Conservation (phyloP, 208 protist genomes). For the Leishmania major region DNA sequence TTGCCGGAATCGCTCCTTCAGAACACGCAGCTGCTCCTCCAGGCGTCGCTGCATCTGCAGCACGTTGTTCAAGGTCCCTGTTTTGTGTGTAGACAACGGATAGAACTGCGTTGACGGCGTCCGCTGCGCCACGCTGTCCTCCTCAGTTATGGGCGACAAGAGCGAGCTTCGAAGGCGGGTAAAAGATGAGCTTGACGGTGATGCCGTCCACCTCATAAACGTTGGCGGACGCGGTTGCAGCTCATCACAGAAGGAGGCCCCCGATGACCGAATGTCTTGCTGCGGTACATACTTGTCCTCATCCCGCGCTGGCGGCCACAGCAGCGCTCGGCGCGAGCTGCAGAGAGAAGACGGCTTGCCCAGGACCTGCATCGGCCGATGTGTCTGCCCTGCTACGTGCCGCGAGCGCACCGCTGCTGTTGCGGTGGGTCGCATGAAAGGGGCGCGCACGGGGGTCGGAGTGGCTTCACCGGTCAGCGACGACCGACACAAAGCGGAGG, state of each 20-base stretch:
- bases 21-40: constrained; percentile 17
- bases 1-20: constrained; percentile 25
- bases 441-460: background rate
- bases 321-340: background rate
- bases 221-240: background rate
- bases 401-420: background rate
- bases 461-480: background rate
- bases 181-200: background rate
- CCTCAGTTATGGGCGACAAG: constrained; percentile 17
- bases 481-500: background rate
- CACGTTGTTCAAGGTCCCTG: constrained; percentile 7
- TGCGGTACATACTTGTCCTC: background rate
- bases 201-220: background rate
- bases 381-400: background rate
- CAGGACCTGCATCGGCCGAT: background rate
- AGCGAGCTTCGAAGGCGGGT: constrained; percentile 1
- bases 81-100: background rate
- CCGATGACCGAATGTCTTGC: background rate
- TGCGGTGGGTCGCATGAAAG: constrained; percentile 4
- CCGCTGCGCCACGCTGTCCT: background rate
- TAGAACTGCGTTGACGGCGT: background rate
- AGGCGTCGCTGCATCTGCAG: constrained; percentile 22
- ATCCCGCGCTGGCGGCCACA: constrained; percentile 7
- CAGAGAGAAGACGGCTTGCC: background rate
- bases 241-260: background rate